Evolutionary conservation across 305 asterid genomes (phyloP).

Genomic region (Caryopteris hybrid): DNA sequence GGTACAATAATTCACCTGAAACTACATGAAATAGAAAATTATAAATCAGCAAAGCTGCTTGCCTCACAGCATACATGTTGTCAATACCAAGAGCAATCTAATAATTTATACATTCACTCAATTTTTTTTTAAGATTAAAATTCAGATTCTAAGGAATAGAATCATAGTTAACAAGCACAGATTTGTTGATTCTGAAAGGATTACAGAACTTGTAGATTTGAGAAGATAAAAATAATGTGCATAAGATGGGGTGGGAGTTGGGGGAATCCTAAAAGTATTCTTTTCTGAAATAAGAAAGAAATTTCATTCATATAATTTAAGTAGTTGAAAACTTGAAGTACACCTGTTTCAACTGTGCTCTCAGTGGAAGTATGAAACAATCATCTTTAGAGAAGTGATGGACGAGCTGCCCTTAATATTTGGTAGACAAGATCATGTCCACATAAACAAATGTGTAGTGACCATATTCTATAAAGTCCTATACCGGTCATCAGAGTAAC

Average conservation of each 20-base stretch:
- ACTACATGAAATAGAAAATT: neutral
- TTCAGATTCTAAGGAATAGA: neutral
- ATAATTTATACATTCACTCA: neutral
- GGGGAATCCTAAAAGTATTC: neutral
- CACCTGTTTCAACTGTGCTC: neutral
- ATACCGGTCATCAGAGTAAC: neutral
- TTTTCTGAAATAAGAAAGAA: neutral
- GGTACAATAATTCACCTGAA: conserved; percentile 11
- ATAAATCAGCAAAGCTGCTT: neutral
- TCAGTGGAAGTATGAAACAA: neutral
- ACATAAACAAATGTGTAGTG: neutral
- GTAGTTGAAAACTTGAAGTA: neutral
- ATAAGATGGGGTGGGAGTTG: neutral
- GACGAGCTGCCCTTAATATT: neutral
- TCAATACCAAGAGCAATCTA: conserved; percentile 8
- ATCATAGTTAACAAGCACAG: neutral
- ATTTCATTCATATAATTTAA: neutral
- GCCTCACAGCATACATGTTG: neutral
- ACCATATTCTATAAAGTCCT: neutral
- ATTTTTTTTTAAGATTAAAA: neutral
- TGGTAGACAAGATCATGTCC: neutral
- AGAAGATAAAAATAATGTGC: neutral
- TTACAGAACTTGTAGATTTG: too few relatives aligned
- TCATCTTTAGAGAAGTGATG: neutral
- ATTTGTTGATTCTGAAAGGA: neutral